Evolutionary conservation across 805 yeast genomes (phyloP), one percentile per base, ranked within the genome.

Genomic region (Brettanomyces anomalus): DNA sequence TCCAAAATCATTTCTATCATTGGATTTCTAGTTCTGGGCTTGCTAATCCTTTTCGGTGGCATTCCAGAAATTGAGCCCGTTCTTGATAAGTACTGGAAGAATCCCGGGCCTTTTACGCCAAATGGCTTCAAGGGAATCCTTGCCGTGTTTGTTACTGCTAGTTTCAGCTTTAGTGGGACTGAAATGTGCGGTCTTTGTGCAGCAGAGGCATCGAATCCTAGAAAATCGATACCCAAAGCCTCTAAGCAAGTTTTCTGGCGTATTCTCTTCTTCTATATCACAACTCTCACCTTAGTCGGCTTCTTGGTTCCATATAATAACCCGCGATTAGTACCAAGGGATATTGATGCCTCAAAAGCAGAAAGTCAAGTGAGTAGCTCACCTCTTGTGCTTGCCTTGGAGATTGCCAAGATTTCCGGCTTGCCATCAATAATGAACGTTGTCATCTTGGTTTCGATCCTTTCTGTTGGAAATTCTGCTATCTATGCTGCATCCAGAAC

Each of bases 401-500:
- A 55, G 34, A 58, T 62, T 40, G 66, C 65, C 20, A 63, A 62
- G 33, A 56, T 65, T 43, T 56, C 55, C 26, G 60, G 58, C 33
- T 53, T 67, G 19, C 70, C 71, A 16, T 58, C 66, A 1, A 57
- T 66, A 7, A 66, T 67, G 69, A 67, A 67, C 42, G 60, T 56
- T 28, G 70, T 67, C 7, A 67, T 68, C 37, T 49, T 68, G 39
- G 49, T 66, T 34, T 62, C 72, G 4, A 66, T 68, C 24, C 51
- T 67, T 43, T 65, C 70, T 17, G 70, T 67, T 33, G 80, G 79
- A 18, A 74, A 75, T 40, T 70, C 79, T 4, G 72, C 78, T 0
- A 76, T 74, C n/a, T 76, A 69, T 54, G 81, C 77, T 8, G 67
- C 76, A 24, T 72, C 79, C 5, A 66, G 80, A 62, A 71, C 76